Conservation (phyloP, 2,329 filamentous ascomycete genomes). For the Fusarium nanum region DNA sequence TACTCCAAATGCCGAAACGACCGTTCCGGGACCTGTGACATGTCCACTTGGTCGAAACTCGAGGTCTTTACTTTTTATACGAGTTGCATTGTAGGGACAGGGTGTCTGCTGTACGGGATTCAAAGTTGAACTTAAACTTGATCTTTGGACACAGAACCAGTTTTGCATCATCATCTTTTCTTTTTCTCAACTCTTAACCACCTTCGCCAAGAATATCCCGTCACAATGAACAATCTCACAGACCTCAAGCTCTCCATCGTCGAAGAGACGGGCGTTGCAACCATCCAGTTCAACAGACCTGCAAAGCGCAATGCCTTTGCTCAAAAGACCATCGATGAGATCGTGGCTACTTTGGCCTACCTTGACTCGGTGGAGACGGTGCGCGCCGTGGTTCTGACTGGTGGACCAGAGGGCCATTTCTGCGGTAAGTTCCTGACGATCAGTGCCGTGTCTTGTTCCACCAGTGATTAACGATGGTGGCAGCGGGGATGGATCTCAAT, state of each 20-base stretch:
- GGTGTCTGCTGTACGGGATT: neutral
- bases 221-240: slow-evolving; percentile 25
- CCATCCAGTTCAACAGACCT: slow-evolving; percentile 33
- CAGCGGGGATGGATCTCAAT: slow-evolving; percentile 36
- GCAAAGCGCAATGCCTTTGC: slow-evolving; percentile 36
- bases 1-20: slow-evolving; percentile 26
- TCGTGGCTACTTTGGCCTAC: slow-evolving; percentile 20
- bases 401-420: slow-evolving; percentile 31
- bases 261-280: slow-evolving; percentile 14
- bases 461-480: slow-evolving; percentile 1
- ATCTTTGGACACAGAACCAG: neutral
- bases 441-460: neutral
- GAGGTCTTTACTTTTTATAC: neutral
- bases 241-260: slow-evolving; percentile 19
- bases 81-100: neutral
- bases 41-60: slow-evolving; percentile 19
- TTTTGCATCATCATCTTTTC: neutral
- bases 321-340: slow-evolving; percentile 29
- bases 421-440: slow-evolving; percentile 29
- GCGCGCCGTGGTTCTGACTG: slow-evolving; percentile 26
- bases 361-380: slow-evolving; percentile 20
- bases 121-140: slow-evolving; percentile 13
- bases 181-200: neutral
- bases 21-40: slow-evolving; percentile 13
- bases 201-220: neutral